Evolutionary conservation across 2,329 filamentous ascomycete genomes (phyloP), one percentile per base, ranked within the genome.

Genomic region (Pseudovirgaria hyperparasitica): DNA sequence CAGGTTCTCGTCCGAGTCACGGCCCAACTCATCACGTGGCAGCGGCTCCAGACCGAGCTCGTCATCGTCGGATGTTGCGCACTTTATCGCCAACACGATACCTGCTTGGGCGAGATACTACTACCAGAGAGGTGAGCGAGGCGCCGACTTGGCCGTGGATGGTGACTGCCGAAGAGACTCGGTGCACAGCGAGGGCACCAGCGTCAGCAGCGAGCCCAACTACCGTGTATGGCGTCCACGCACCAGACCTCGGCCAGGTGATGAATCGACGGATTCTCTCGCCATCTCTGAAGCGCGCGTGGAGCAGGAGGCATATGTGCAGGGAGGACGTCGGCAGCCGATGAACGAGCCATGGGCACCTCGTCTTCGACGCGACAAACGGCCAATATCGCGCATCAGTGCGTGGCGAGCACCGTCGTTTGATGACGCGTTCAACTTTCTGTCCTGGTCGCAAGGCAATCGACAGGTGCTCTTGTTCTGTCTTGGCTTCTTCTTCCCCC

Each of bases 331-430:
- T 11, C 40, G 45, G 35, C 42, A 45, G 9, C 33, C 36, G 14
- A 28, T 47, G 14, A 39, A 37, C 14, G 39, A 41, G 14, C 46
- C 39, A 22, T 48, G 41, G 27, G 52, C 48, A 24, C 54, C 54
- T 20, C 49, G 49, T 22, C 42, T 57, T 10, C 46, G 48, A 14
- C 48, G 37, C 19, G 52, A 57, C 23, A 42, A 42, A 17, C 69
- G 23, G 61, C 62, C 29, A 55, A 60, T 32, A 19, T 42, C 69
- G 61, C 38, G 52, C 39, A 32, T 55, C 39, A 78, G 70, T 43
- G 62, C 74, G 10, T 90, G 82, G 80, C 71, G 75, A 33, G 74
- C 82, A 2, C 82, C 82, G 1, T 76, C 74, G 2, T 57, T 79
- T 13, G 70, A 73, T 33, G 79, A 75, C 54, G 68, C 68, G 7